These are phyloP conservation scores for Tetramitus jugosus DNA, from an alignment of 208 protist genomes.

Conservation along the genomic window DNA sequence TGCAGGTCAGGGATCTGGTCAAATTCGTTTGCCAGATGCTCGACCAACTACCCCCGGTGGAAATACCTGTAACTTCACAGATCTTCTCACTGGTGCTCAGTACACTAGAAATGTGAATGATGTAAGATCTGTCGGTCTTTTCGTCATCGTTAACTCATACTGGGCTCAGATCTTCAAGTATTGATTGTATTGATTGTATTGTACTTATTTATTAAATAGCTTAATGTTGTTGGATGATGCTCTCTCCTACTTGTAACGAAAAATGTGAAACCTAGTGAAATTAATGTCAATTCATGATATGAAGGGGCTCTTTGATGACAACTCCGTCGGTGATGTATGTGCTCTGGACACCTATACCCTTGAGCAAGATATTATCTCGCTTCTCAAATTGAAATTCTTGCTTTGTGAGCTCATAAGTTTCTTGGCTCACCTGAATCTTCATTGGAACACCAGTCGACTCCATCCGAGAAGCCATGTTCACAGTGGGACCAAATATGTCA, in stretches of 20 bases:
- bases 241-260: too few relatives aligned
- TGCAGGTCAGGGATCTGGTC: background rate
- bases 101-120: background rate
- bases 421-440: background rate
- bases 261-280: too few relatives aligned
- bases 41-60: too few relatives aligned
- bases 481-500: background rate
- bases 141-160: background rate
- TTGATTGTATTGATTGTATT: too few relatives aligned
- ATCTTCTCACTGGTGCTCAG: background rate
- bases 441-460: conserved; percentile 14
- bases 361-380: background rate
- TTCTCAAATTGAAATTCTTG: conserved; percentile 18
- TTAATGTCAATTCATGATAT: too few relatives aligned
- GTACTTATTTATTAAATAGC: too few relatives aligned
- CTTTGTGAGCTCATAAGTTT: conserved; percentile 1
- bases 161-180: conserved; percentile 10
- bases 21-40: background rate
- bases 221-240: too few relatives aligned
- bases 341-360: conserved; percentile 2
- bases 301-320: too few relatives aligned
- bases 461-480: background rate
- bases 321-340: too few relatives aligned
- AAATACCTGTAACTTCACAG: background rate
- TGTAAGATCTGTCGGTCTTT: background rate